Conservation (phyloP, 768 basidiomycete species). For the Gymnopilus dilepis region DNA sequence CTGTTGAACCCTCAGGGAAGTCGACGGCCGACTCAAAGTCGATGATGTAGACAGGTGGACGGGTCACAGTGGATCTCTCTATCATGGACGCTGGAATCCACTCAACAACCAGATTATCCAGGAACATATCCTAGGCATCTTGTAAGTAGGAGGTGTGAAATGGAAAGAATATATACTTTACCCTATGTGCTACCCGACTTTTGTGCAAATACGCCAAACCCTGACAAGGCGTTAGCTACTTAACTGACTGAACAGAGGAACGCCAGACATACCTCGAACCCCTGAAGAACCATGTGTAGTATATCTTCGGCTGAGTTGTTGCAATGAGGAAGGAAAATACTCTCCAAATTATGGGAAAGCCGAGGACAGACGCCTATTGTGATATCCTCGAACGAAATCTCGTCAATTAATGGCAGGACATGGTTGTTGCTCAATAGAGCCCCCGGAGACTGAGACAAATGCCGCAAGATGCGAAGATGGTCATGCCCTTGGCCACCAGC, state of each 20-base stretch:
- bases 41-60: constrained; percentile 17
- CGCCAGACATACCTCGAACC: constrained; percentile 8
- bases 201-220: constrained; percentile 3
- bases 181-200: constrained; percentile 5
- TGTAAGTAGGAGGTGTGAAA: background rate
- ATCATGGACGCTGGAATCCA: constrained; percentile 10
- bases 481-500: constrained; percentile 8
- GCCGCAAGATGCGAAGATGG: background rate
- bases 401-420: constrained; percentile 11
- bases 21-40: constrained; percentile 18
- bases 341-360: background rate
- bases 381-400: constrained; percentile 13
- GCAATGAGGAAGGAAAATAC: background rate
- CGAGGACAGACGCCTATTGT: constrained; percentile 11
- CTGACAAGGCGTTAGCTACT: no score
- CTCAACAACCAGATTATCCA: constrained; percentile 12
- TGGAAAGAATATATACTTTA: background rate
- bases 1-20: background rate
- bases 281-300: constrained; percentile 12
- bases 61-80: background rate
- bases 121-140: constrained; percentile 15
- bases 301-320: constrained; percentile 10
- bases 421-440: constrained; percentile 9
- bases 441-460: background rate
- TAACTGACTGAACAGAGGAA: no score